phyloP scores from a whole-genome alignment of 371 early-diverging fungal species.

The Dinochytrium kinnereticum region DNA sequence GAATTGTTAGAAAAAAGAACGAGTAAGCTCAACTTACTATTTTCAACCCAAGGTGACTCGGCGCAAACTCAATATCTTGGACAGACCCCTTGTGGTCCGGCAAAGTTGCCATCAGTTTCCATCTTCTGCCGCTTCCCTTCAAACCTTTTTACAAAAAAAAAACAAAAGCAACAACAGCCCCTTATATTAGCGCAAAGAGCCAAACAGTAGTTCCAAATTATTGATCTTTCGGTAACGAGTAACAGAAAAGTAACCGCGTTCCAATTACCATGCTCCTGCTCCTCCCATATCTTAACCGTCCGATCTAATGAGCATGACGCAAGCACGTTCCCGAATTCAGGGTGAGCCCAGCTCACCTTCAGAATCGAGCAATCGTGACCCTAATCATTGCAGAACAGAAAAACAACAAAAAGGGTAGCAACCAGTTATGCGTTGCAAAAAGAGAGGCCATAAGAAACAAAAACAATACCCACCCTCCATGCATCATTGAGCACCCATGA shows the following conservation, averaged over 20 bases:
- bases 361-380: slow-evolving; percentile 89
- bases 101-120: slow-evolving; percentile 70
- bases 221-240: too few relatives aligned
- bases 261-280: slow-evolving; percentile 70
- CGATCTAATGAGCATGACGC: slow-evolving; percentile 93
- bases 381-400: slow-evolving; percentile 29
- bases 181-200: too few relatives aligned
- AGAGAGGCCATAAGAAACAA: too few relatives aligned
- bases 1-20: slow-evolving; percentile 1
- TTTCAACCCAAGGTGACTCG: slow-evolving; percentile 74
- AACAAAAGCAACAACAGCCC: too few relatives aligned
- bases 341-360: slow-evolving; percentile 89
- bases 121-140: slow-evolving; percentile 63
- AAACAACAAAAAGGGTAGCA: too few relatives aligned
- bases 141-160: too few relatives aligned
- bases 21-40: slow-evolving; percentile 53
- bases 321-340: slow-evolving; percentile 91
- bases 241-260: background rate
- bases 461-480: too few relatives aligned
- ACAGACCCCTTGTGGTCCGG: slow-evolving; percentile 78
- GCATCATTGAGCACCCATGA: slow-evolving; percentile 82
- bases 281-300: slow-evolving; percentile 90
- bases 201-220: too few relatives aligned
- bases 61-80: slow-evolving; percentile 89
- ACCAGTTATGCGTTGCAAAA: too few relatives aligned